phyloP scores from a whole-genome alignment of 1,284 basidiomycete genomes.

The Paramarasmius palmivorus region DNA sequence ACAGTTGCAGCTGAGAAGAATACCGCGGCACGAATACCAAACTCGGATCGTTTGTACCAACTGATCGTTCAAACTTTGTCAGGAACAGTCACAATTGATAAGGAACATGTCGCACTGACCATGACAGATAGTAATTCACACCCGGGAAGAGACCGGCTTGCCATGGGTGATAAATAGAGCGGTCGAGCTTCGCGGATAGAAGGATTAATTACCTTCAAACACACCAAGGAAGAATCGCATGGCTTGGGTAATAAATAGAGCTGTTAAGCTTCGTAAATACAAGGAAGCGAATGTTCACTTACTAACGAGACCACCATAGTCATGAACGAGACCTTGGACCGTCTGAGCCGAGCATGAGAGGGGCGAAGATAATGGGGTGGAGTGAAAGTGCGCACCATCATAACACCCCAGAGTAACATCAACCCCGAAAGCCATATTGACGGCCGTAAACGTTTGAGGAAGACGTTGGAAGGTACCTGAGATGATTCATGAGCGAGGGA shows the following conservation, averaged over 20 bases:
- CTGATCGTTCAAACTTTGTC: slow-evolving; percentile 26
- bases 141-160: slow-evolving; percentile 73
- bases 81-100: not conserved
- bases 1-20: slow-evolving; percentile 78
- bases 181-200: not conserved
- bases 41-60: slow-evolving; percentile 73
- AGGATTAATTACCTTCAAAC: slow-evolving; percentile 57
- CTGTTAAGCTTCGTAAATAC: not conserved
- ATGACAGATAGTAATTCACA: slow-evolving; percentile 69
- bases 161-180: slow-evolving; percentile 31
- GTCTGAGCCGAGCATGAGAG: slow-evolving; percentile 41
- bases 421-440: slow-evolving; percentile 61
- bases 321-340: slow-evolving; percentile 65
- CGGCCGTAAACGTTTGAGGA: slow-evolving; percentile 61
- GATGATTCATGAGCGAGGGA: not conserved
- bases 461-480: slow-evolving; percentile 67
- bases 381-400: slow-evolving; percentile 52
- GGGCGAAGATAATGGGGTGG: slow-evolving; percentile 7
- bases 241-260: slow-evolving; percentile 31
- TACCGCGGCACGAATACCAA: slow-evolving; percentile 63
- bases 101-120: slow-evolving; percentile 36
- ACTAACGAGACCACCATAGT: slow-evolving; percentile 67
- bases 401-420: slow-evolving; percentile 71
- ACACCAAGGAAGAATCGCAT: slow-evolving; percentile 67
- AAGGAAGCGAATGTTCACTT: slow-evolving; percentile 18